phyloP scores from a whole-genome alignment of 768 basidiomycete genomes.

The Fibroporia radiculosa region DNA sequence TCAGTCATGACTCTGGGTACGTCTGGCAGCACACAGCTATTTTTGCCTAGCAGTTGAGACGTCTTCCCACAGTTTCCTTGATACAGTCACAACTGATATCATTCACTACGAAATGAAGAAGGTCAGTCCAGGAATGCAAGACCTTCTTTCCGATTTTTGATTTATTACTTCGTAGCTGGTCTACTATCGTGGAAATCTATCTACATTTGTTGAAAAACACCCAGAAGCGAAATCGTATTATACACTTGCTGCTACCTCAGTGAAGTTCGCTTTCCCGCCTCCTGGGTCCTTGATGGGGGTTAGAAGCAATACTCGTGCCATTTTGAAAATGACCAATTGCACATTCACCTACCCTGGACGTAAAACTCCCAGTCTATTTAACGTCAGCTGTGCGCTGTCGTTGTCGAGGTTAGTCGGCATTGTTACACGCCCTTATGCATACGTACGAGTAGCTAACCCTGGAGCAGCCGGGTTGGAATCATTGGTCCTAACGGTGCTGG shows the following conservation, averaged over 20 bases:
- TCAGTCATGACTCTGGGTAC: slow-evolving; percentile 95
- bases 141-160: not conserved
- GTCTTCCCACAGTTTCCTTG: slow-evolving; percentile 63
- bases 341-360: slow-evolving; percentile 94
- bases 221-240: slow-evolving; percentile 97
- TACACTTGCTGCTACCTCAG: slow-evolving; percentile 85
- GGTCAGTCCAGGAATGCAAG: slow-evolving; percentile 25
- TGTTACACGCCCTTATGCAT: too few relatives aligned
- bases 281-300: slow-evolving; percentile 97
- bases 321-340: slow-evolving; percentile 85
- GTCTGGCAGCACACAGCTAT: slow-evolving; percentile 19
- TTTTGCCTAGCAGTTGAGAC: too few relatives aligned
- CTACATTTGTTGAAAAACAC: slow-evolving; percentile 80
- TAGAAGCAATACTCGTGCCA: slow-evolving; percentile 90
- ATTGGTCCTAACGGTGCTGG: slow-evolving; percentile 93
- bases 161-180: slow-evolving; percentile 53
- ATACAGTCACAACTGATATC: slow-evolving; percentile 93
- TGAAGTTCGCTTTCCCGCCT: slow-evolving; percentile 93
- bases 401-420: slow-evolving; percentile 78
- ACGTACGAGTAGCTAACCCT: too few relatives aligned
- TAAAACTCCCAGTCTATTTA: slow-evolving; percentile 66
- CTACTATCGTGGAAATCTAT: slow-evolving; percentile 91
- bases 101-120: slow-evolving; percentile 97
- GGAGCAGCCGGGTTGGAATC: slow-evolving; percentile 77
- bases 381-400: slow-evolving; percentile 90